Percentiles rank a stretch among this genome's conserved stretches.
phyloP scores from a whole-genome alignment of 331 rosid species.

The Spiraea crenata region DNA sequence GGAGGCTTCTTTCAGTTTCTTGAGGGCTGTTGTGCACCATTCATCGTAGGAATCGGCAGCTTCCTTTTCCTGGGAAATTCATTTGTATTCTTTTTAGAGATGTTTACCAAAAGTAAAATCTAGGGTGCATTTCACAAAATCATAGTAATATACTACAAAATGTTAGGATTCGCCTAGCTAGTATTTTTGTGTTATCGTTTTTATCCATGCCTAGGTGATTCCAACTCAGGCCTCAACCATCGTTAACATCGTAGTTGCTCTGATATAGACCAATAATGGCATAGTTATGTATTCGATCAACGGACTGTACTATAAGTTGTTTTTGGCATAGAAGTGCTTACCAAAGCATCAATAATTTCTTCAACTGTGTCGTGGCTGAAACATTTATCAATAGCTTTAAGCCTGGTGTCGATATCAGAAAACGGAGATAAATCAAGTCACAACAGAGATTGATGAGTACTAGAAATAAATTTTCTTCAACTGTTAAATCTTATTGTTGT shows the following conservation, averaged over 20 bases:
- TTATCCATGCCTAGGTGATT: not conserved
- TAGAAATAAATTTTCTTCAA: not conserved
- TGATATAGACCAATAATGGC: not conserved
- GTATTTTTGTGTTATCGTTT: not conserved
- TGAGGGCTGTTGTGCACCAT: conserved; percentile 63
- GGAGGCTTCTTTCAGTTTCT: conserved; percentile 72
- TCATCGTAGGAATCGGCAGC: conserved; percentile 54
- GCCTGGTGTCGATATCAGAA: conserved; percentile 43
- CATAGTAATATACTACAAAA: not conserved
- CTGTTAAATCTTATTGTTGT: not conserved
- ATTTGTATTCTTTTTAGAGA: not conserved
- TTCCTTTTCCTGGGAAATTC: conserved; percentile 66
- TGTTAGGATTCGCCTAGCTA: not conserved
- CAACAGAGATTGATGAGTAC: not conserved
- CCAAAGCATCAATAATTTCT: conserved; percentile 85
- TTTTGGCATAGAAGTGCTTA: conserved; percentile 35
- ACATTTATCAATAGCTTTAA: conserved; percentile 63
- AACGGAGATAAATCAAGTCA: conserved; percentile 24
- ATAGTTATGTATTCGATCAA: not conserved
- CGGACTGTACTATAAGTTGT: not conserved
- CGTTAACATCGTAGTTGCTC: conserved; percentile 3
- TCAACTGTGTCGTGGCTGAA: conserved; percentile 83
- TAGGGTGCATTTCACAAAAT: not conserved
- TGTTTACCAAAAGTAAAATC: not conserved
- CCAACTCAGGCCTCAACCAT: not conserved